Evolutionary conservation across 2,329 filamentous ascomycete genomes (phyloP).

Genomic region (Ophiostoma angusticollis): DNA sequence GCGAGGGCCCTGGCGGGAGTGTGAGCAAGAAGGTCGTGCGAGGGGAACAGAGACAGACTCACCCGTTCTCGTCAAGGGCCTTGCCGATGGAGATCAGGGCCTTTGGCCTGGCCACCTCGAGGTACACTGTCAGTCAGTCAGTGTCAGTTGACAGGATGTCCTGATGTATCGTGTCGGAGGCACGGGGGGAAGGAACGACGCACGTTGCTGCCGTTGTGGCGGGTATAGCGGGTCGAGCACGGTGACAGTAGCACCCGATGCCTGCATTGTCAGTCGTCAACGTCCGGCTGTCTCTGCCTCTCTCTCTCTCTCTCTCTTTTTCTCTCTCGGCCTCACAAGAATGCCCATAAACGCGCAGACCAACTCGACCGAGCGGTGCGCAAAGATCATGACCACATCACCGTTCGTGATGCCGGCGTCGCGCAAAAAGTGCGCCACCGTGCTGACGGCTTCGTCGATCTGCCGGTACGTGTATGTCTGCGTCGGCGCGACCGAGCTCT

Average conservation of each 20-base stretch:
- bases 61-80: constrained; percentile 52
- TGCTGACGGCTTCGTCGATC: constrained; percentile 75
- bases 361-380: constrained; percentile 46
- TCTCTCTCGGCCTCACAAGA: too few species aligned
- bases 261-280: constrained; percentile 37
- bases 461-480: constrained; percentile 70
- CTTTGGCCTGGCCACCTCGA: constrained; percentile 65
- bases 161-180: too few species aligned
- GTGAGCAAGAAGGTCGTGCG: constrained; percentile 54
- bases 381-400: constrained; percentile 89
- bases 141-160: too few species aligned
- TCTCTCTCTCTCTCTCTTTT: too few species aligned
- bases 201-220: constrained; percentile 54
- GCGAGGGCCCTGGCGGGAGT: constrained; percentile 47
- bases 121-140: constrained; percentile 44
- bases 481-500: constrained; percentile 35
- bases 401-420: constrained; percentile 60
- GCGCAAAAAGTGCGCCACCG: constrained; percentile 66
- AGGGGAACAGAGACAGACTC: constrained; percentile 36
- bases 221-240: constrained; percentile 76
- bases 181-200: too few species aligned
- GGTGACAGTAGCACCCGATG: constrained; percentile 47
- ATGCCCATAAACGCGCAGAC: neutral
- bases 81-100: constrained; percentile 62
- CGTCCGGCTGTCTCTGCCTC: neutral